Evolutionary conservation across 441 rosid genomes (phyloP), one percentile per base, ranked within the genome.

Genomic region (Pelargonium cotyledonis): DNA sequence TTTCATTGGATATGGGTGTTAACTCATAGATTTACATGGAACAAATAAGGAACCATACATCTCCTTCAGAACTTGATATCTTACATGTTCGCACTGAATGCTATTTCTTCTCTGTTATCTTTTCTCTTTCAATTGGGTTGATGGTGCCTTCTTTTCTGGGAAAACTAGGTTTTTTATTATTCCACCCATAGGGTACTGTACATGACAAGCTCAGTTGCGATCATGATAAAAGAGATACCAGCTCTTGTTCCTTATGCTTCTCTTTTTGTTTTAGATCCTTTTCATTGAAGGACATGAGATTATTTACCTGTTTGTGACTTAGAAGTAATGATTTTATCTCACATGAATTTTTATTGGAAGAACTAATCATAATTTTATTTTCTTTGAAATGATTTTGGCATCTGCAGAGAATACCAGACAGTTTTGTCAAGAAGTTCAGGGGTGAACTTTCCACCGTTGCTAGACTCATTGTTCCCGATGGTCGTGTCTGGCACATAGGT

Each of bases 361-460:
- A 55, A 51, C 55, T 47, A 53, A 15, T 38, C 57, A 6, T 53
- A 40, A 44, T 65, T 73, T 53, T 65, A 16, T 61, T 47, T 19
- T 40, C 53, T 40, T 51, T 38, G 7, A 61, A 57, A 55, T 80
- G 51, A 26, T 66, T 71, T 57, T 58, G 69, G 63, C 72, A 49
- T 71, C 69, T 85, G 90, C 97, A 95, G 99, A 85, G 97, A 79
- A 88, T 95, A 66, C 99, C 99, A 38, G 98, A 92, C 70, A 86
- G 80, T 79, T 95, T 95, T 78, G 81, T 88, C 82, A 88, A 80
- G 86, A 92, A 75, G 82, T 86, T 82, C 82, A 89, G 81, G 78
- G 88, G 89, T 72, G 98, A 92, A 75, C 86, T 95, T 15, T 77
- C 95, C 10, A 79, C 81, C 70, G 86, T 85, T 75, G 96, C 85